Evolutionary conservation across 2,329 filamentous ascomycete species (phyloP).

Genomic region (Plectosphaerella sp.): DNA sequence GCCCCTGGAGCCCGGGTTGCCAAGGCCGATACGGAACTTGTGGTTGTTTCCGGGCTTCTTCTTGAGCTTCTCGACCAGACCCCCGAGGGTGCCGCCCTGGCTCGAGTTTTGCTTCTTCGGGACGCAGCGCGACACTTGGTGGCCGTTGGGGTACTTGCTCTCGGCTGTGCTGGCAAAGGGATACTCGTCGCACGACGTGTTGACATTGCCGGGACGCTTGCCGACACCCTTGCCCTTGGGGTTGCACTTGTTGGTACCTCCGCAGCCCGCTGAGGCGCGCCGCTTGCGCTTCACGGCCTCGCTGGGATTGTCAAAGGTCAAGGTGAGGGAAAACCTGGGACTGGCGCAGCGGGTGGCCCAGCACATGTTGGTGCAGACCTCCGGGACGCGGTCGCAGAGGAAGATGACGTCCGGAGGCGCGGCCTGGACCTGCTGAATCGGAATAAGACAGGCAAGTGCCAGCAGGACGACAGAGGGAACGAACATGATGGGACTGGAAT

Average conservation of each 20-base stretch:
- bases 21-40: conserved; percentile 12
- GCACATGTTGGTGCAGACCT: conserved; percentile 18
- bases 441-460: no score
- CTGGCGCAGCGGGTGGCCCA: conserved; percentile 16
- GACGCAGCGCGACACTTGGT: conserved; percentile 14
- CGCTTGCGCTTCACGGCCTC: not conserved
- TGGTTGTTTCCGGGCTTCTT: conserved; percentile 1
- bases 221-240: conserved; percentile 7
- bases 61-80: not conserved
- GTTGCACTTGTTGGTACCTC: conserved; percentile 10
- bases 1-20: conserved; percentile 8
- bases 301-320: not conserved
- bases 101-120: conserved; percentile 7
- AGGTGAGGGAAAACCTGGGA: conserved; percentile 7
- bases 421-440: conserved; percentile 1
- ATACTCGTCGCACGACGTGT: conserved; percentile 13
- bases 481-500: no score
- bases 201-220: conserved; percentile 7
- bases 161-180: conserved; percentile 11
- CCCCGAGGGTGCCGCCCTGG: conserved; percentile 6
- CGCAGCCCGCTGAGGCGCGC: conserved; percentile 6
- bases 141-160: conserved; percentile 3
- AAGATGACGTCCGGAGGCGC: conserved; percentile 15
- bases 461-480: no score
- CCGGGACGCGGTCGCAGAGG: conserved; percentile 12